Base-by-base conservation (phyloP, 1,284 basidiomycete species). In the Prillingera fragicola region DNA sequence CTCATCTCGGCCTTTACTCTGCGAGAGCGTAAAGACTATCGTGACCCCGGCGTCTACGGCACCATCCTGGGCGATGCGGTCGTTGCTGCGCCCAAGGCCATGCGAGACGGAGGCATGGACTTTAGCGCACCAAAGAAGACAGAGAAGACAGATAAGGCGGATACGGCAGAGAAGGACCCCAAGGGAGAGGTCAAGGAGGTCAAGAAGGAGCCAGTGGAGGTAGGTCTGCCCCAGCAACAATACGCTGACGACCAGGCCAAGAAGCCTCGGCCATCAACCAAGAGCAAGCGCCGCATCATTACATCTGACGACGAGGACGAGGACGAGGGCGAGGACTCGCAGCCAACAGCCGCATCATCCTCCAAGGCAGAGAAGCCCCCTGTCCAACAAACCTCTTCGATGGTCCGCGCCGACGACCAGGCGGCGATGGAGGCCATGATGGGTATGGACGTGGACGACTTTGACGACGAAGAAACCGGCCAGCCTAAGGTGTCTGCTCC, bases 371-470 rank as follows among this genome's bases (percentile, higher is more conserved):
- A 44, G 10, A 51, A 45, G 35, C 23, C 36, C n/a, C 31, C 48
- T 14, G 29, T 51, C 5, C 54, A 60, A 27, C 62, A 58, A 3
- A 65, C 60, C 5, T 60, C 60, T 8, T 63, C 60, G 3, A 59
- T 59, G 59, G 54, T 59, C 0, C 46, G 61, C 9, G 57, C 51
- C 8, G 61, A 61, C 17, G 67, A 69, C 38, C 45, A 52, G 33
- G 62, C 60, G n/a, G 67, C 65, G 1, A 63, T 69, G 60, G 64
- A 62, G 43, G 67, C 65, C 9, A 68, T 69, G 60, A 62, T 67
- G 61, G 54, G 47, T 5, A 68, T 67, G 65, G 62, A 61, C 36
- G 45, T 63, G 43, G 64, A 65, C 43, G 50, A 49, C 10, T 43
- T 48, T 25, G 50, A 58, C 19, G 38, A 33, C 17, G 40, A 31